These are phyloP conservation scores for Trypanosoma scelopori DNA, from an alignment of 208 protist species.

Conservation along the genomic window DNA sequence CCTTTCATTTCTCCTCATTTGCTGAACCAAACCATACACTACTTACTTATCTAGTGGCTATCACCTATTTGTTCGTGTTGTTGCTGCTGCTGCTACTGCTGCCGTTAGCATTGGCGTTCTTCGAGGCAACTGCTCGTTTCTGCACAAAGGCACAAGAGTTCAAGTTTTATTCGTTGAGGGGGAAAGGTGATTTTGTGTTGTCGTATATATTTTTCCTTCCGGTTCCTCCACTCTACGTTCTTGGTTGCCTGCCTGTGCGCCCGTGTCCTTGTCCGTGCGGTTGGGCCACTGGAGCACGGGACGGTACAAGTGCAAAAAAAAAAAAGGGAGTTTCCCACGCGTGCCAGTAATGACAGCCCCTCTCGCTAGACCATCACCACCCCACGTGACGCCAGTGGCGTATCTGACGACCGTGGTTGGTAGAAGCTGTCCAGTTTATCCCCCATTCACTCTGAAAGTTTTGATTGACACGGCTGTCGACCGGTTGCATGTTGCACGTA, in stretches of 20 bases:
- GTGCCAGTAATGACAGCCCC: no score
- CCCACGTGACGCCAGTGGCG: conserved; percentile 2
- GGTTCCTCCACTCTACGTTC: no score
- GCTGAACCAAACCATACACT: conserved; percentile 2
- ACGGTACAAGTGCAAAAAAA: no score
- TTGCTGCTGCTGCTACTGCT: no score
- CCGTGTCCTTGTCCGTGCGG: not conserved
- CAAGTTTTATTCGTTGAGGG: no score
- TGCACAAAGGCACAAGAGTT: no score
- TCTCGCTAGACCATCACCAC: not conserved
- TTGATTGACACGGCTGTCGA: conserved; percentile 37
- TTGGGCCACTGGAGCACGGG: no score
- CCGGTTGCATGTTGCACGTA: conserved; percentile 33
- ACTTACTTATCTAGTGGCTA: conserved; percentile 6
- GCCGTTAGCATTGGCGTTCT: no score
- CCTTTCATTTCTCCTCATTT: conserved; percentile 11
- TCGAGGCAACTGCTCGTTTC: no score
- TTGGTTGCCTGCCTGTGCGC: conserved; percentile 6
- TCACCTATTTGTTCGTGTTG: no score
- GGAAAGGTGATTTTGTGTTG: no score
- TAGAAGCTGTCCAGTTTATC: conserved; percentile 29
- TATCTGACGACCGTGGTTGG: conserved; percentile 51
- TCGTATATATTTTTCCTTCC: conserved; percentile 28
- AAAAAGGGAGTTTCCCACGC: no score
- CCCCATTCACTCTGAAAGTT: conserved; percentile 39